These are phyloP conservation scores for Penicillium sp. DNA, from an alignment of 2,329 filamentous ascomycete genomes.

Conservation along the genomic window DNA sequence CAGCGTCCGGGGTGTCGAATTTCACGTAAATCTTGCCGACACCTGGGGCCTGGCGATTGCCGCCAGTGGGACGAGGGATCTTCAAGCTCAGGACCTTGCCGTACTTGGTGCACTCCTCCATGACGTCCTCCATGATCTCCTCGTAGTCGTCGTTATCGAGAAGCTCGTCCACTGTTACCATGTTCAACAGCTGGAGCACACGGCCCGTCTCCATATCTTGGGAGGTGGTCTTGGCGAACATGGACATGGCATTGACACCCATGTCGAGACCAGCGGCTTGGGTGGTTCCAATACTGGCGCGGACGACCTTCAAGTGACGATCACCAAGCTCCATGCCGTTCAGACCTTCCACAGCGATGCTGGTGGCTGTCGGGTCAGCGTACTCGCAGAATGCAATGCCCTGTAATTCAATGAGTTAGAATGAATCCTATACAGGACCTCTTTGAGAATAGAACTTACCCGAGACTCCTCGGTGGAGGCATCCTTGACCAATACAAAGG, in stretches of 20 bases:
- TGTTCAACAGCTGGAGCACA: constrained; percentile 92
- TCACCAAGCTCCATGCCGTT: constrained; percentile 94
- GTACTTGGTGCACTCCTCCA: constrained; percentile 90
- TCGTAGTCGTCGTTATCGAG: constrained; percentile 95
- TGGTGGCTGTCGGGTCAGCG: constrained; percentile 70
- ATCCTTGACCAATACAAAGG: constrained; percentile 89
- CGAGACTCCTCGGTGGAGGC: constrained; percentile 80
- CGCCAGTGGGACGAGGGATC: constrained; percentile 82
- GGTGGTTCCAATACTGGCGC: constrained; percentile 91
- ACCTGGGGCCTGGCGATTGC: constrained; percentile 79
- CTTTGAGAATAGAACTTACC: constrained; percentile 56
- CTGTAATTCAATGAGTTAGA: constrained; percentile 47
- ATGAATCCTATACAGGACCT: constrained; percentile 14
- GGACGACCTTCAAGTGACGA: constrained; percentile 77
- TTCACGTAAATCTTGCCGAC: constrained; percentile 99
- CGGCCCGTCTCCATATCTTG: constrained; percentile 76
- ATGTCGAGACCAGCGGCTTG: constrained; percentile 91
- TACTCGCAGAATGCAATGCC: constrained; percentile 98
- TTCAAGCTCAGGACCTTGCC: constrained; percentile 86
- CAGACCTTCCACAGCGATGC: constrained; percentile 84
- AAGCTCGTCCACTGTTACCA: constrained; percentile 95
- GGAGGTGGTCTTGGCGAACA: constrained; percentile 88
- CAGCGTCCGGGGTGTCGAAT: constrained; percentile 75
- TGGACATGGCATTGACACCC: constrained; percentile 96
- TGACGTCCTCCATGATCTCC: constrained; percentile 95